Conservation (phyloP, 306 rosid genomes). For the Dalbergia oliveri region DNA sequence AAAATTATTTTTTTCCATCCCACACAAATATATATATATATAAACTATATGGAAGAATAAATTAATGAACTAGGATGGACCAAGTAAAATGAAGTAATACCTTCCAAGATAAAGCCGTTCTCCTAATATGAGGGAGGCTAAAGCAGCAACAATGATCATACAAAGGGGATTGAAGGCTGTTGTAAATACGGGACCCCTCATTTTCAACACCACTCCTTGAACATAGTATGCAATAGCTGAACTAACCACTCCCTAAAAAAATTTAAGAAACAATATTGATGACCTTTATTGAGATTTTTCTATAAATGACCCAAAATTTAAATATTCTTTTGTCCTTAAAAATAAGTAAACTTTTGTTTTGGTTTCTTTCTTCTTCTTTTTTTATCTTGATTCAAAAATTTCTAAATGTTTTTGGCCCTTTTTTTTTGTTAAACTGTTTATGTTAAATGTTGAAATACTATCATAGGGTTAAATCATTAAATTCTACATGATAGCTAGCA, state of each 20-base stretch:
- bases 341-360: too few relatives aligned
- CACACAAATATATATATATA: too few relatives aligned
- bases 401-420: too few relatives aligned
- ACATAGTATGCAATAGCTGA: conserved; percentile 72
- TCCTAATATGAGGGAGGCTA: conserved; percentile 62
- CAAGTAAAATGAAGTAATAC: conserved; percentile 23
- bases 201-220: conserved; percentile 70
- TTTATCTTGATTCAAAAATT: too few relatives aligned
- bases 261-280: not conserved
- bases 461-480: too few relatives aligned
- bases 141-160: conserved; percentile 53
- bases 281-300: not conserved
- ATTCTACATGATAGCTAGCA: too few relatives aligned
- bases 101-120: conserved; percentile 75
- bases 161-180: conserved; percentile 55
- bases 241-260: conserved; percentile 65
- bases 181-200: conserved; percentile 73
- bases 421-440: too few relatives aligned
- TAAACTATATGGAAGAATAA: too few relatives aligned
- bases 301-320: not conserved
- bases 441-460: too few relatives aligned
- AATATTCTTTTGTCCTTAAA: too few relatives aligned
- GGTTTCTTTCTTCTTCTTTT: too few relatives aligned
- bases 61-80: not conserved
- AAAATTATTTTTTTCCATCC: too few relatives aligned